These are phyloP conservation scores for Mycena sp. DNA, from an alignment of 1,284 basidiomycete species.

Conservation along the genomic window DNA sequence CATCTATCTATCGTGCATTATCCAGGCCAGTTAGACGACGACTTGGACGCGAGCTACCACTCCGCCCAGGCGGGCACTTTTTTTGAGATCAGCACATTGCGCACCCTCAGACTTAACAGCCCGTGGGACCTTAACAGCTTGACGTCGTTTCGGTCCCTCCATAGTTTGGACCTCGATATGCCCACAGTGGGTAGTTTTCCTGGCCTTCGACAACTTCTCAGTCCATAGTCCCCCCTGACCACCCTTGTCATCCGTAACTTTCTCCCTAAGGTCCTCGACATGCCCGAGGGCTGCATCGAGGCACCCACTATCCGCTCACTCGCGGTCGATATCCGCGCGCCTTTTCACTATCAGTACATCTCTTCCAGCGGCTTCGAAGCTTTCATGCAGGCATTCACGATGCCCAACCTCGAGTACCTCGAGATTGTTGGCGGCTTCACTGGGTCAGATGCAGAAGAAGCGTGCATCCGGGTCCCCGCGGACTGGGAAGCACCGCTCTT, in stretches of 20 bases:
- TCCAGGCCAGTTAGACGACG: not conserved
- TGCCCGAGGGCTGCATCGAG: not conserved
- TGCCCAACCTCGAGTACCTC: slow-evolving; percentile 18
- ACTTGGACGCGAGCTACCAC: not conserved
- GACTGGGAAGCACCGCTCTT: slow-evolving; percentile 5
- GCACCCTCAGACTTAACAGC: not conserved
- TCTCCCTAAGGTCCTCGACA: no score
- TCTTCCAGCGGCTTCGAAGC: not conserved
- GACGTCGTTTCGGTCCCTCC: not conserved
- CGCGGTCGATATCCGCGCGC: not conserved
- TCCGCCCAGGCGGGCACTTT: not conserved
- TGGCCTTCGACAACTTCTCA: not conserved
- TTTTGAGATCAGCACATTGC: not conserved
- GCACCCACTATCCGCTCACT: not conserved
- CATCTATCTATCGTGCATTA: not conserved
- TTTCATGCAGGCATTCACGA: not conserved
- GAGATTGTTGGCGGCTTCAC: slow-evolving; percentile 10
- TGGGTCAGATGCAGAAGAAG: not conserved
- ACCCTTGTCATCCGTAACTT: slow-evolving; percentile 2
- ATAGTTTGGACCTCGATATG: not conserved
- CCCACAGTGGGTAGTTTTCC: not conserved
- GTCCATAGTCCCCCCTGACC: not conserved
- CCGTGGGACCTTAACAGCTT: not conserved
- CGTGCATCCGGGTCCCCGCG: not conserved
- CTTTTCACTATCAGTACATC: not conserved